Evolutionary conservation across 2,329 filamentous ascomycete genomes (phyloP), one percentile per base, ranked within the genome.

Genomic region (Beauveria caledonica): DNA sequence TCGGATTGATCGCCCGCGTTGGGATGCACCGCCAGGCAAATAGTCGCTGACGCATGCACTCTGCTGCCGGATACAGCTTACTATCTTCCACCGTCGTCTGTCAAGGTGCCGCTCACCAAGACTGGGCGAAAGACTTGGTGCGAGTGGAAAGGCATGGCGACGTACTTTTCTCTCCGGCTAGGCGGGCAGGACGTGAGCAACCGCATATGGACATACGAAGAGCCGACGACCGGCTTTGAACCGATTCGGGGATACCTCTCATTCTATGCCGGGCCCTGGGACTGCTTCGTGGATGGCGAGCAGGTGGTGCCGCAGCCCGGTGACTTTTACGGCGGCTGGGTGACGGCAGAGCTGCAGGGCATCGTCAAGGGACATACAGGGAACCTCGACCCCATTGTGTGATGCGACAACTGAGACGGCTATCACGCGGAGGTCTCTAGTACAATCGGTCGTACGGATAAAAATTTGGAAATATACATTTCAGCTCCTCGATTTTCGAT

Each of bases 291-390:
- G 5, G 82, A 86, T 68, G 82, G 82, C 10, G 83, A 86, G 69
- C 76, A 76, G 66, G 84, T 85, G 21, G 74, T 80, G 68, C 73
- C 82, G 44, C 82, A 86, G 72, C 81, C 80, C 17, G 82, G 82
- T 8, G 83, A 86, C 65, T 86, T 85, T 64, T 86, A 86, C 70
- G 84, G 84, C 25, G 84, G 84, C 2, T 87, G 84, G 83, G 80
- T 83, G 62, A 86, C 82, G 53, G 79, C 77, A 62, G 83, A 86
- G 61, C 77, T 86, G 62, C 79, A 80, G 64, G 80, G 82, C 33
- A 76, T 78, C 51, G 72, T 78, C 61, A 78, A 78, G 69, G 76
- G 74, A 13, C 68, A 68, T 49, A 69, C 71, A 59, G 76, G 76
- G 5, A 77, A 76, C 48, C 68, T 68, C 50, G 72, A 77, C 56